These are phyloP conservation scores for Leptographium wingfieldii DNA, from an alignment of 2,329 filamentous ascomycete species.

Conservation along the genomic window DNA sequence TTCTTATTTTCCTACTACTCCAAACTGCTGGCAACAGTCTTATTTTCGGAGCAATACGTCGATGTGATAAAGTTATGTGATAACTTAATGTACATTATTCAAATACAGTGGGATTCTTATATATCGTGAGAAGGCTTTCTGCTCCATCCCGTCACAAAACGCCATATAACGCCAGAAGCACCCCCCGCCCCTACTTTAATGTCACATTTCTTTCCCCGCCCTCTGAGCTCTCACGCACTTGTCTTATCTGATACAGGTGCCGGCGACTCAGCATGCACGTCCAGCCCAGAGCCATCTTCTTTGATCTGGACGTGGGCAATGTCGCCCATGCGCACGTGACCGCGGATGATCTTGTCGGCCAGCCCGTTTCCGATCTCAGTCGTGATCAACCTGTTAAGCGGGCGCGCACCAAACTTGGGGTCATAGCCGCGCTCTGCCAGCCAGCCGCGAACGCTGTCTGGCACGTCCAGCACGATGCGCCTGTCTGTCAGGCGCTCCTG, in stretches of 20 bases:
- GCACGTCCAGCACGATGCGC: conserved; percentile 63
- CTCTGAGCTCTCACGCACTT: background rate
- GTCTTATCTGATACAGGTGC: no score
- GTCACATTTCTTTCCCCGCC: background rate
- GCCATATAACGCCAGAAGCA: background rate
- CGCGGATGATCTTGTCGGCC: conserved; percentile 84
- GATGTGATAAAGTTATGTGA: background rate
- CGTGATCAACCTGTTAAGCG: conserved; percentile 79
- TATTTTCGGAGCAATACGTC: no score
- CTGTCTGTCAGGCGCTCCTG: conserved; percentile 74
- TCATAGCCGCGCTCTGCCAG: conserved; percentile 84
- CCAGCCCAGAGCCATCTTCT: conserved; percentile 44
- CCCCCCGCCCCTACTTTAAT: background rate
- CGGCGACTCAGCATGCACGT: conserved; percentile 23
- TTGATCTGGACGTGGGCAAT: conserved; percentile 57
- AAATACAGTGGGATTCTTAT: background rate
- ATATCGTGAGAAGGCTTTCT: background rate
- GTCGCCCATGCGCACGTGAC: conserved; percentile 65
- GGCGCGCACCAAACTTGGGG: conserved; percentile 79
- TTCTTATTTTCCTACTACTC: no score
- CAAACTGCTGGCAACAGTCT: no score
- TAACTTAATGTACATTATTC: background rate
- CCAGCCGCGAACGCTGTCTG: conserved; percentile 66
- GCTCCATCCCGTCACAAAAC: background rate
- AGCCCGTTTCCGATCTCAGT: conserved; percentile 82